Evolutionary conservation across 805 yeast genomes (phyloP).

Genomic region (Wickerhamiella lipophila): DNA sequence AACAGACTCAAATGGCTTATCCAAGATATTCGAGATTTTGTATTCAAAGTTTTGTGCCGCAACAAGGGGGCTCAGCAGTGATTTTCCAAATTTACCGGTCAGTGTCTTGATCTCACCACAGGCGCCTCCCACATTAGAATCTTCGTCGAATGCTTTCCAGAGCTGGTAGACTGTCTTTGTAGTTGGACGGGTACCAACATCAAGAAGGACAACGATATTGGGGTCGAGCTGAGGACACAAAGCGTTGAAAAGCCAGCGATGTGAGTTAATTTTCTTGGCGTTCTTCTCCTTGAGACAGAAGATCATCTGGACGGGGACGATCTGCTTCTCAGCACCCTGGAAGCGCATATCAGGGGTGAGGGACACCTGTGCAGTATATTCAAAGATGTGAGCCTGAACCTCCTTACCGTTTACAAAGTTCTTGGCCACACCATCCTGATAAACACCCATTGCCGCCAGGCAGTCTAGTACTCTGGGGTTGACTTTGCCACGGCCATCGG

Average conservation of each 20-base stretch:
- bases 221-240: conserved; percentile 88
- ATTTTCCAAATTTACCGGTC: conserved; percentile 79
- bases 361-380: conserved; percentile 90
- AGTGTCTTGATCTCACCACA: conserved; percentile 95
- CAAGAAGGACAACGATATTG: conserved; percentile 74
- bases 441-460: conserved; percentile 88
- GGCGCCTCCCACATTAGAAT: conserved; percentile 96
- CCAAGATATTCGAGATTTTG: conserved; percentile 91
- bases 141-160: conserved; percentile 96
- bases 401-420: conserved; percentile 83
- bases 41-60: conserved; percentile 96
- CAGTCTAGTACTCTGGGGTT: conserved; percentile 74
- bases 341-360: conserved; percentile 80
- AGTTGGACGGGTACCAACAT: conserved; percentile 97
- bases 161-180: conserved; percentile 75
- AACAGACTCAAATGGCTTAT: conserved; percentile 83
- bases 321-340: conserved; percentile 67
- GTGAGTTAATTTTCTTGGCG: conserved; percentile 89
- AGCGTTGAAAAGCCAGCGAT: conserved; percentile 94
- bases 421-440: conserved; percentile 94
- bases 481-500: conserved; percentile 90
- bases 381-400: conserved; percentile 89
- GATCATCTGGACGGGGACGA: conserved; percentile 87
- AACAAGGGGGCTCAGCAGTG: conserved; percentile 77
- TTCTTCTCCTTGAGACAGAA: conserved; percentile 89